Conservation (phyloP, 78 protist species). For the Speleostelium caveatum region DNA sequence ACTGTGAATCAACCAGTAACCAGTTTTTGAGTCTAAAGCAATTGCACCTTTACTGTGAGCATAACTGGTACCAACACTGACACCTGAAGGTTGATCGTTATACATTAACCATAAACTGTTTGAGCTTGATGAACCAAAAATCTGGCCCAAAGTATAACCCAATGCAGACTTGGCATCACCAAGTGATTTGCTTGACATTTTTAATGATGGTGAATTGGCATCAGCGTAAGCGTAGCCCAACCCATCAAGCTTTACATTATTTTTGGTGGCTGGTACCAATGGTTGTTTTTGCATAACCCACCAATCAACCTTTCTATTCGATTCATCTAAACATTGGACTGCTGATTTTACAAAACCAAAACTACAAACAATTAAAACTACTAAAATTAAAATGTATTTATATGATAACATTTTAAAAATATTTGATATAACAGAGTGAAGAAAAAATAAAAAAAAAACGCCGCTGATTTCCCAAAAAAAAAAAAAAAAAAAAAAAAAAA, state of each 20-base stretch:
- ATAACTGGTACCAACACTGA: not conserved
- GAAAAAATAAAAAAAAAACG: no score
- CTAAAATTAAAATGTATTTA: no score
- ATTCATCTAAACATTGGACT: conserved; percentile 56
- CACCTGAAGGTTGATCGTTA: conserved; percentile 58
- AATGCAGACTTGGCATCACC: conserved; percentile 45
- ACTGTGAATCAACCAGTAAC: conserved; percentile 84
- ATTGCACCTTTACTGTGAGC: conserved; percentile 85
- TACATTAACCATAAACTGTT: conserved; percentile 45
- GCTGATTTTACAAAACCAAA: not conserved
- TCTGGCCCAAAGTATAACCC: conserved; percentile 32
- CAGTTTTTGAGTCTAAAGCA: conserved; percentile 33
- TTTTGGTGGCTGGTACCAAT: not conserved
- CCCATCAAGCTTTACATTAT: conserved; percentile 4
- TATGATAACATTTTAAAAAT: no score
- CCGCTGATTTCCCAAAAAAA: no score
- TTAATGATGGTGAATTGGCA: conserved; percentile 4
- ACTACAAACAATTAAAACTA: not conserved
- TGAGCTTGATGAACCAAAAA: not conserved
- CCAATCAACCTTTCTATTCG: conserved; percentile 72
- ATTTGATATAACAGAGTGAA: no score
- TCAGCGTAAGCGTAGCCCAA: conserved; percentile 47
- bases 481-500: no score
- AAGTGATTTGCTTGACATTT: not conserved
- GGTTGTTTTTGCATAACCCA: conserved; percentile 73